Evolutionary conservation across 148 eudicot genomes (phyloP), one percentile per base, ranked within the genome.

Genomic region (Cornus kousa): DNA sequence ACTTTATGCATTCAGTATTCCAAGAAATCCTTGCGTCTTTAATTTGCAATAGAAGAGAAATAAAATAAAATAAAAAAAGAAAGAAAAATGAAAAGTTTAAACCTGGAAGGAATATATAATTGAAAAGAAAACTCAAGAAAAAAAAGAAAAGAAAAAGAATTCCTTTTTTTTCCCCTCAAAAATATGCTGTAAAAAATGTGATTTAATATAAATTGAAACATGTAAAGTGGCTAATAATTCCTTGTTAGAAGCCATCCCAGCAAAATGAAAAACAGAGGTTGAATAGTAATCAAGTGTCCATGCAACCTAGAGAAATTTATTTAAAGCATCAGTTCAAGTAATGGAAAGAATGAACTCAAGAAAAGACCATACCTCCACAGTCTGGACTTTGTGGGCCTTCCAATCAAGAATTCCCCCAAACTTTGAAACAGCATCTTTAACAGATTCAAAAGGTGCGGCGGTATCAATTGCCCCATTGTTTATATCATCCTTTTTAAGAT

Each of bases 391-490:
- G 74, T 93, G 99, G 82, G 99, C 98, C 82, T 96, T 96, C 99
- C 99, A 96, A 83, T 96, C 99, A 80, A 90, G 94, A 76, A 96
- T 96, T 67, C 99, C 98, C 66, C 99, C 99, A 70, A 96, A 96
- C 84, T 87, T 96, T 33, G 99, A 93, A 55, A 95, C 98, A 55
- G 98, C 98, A 40, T 91, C 92, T 88, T 95, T 95, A 16, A 95
- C 98, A 60, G 98, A 95, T 82, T 95, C 94, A 67, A 95, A 83
- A 66, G 99, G 99, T 28, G 98, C 91, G 46, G 98, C 89, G 80
- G 98, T 96, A 86, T 93, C 99, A 70, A 96, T 90, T 76, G 83
- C 84, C 71, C 83, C 91, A 82, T 84, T 85, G 76, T 81, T 85
- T 71, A 76, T 31, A 62, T 77, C 88, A 37, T 39, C 72, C 19